These are phyloP conservation scores for Hypoxylon sp. DNA, from an alignment of 2,329 filamentous ascomycete species.

Conservation along the genomic window DNA sequence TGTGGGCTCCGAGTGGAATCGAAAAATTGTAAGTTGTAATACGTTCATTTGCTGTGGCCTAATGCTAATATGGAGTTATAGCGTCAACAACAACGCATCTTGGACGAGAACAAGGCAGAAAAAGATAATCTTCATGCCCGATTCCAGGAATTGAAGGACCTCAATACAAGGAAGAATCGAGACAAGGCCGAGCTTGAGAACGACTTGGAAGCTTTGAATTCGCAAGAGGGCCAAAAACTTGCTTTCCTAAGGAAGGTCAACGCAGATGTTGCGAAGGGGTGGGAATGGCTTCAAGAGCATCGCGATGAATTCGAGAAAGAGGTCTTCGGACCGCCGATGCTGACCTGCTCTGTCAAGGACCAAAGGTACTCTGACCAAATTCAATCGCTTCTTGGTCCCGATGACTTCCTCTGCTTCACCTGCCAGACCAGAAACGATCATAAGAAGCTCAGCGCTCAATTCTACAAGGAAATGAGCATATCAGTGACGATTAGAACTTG, in stretches of 20 bases:
- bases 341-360: slow-evolving; percentile 84
- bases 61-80: slow-evolving; percentile 53
- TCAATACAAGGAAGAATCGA: slow-evolving; percentile 57
- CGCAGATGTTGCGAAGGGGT: slow-evolving; percentile 75
- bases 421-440: slow-evolving; percentile 82
- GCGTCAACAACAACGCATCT: slow-evolving; percentile 71
- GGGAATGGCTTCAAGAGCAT: slow-evolving; percentile 85
- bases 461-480: slow-evolving; percentile 73
- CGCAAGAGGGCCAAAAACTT: slow-evolving; percentile 79
- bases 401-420: slow-evolving; percentile 77
- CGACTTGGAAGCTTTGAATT: slow-evolving; percentile 73
- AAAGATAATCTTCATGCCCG: slow-evolving; percentile 53
- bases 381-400: slow-evolving; percentile 63
- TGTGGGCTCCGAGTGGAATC: slow-evolving; percentile 77
- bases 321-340: slow-evolving; percentile 83
- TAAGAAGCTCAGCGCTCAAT: slow-evolving; percentile 74
- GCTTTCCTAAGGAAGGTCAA: slow-evolving; percentile 72
- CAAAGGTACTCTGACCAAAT: slow-evolving; percentile 70
- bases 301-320: slow-evolving; percentile 76
- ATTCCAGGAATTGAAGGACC: slow-evolving; percentile 55
- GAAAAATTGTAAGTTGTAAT: slow-evolving; percentile 71
- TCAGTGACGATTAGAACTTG: slow-evolving; percentile 79
- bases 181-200: slow-evolving; percentile 57
- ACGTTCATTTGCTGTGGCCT: not conserved
- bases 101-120: slow-evolving; percentile 64